phyloP scores from a whole-genome alignment of 805 yeast species.

The Candida mattraensis region DNA sequence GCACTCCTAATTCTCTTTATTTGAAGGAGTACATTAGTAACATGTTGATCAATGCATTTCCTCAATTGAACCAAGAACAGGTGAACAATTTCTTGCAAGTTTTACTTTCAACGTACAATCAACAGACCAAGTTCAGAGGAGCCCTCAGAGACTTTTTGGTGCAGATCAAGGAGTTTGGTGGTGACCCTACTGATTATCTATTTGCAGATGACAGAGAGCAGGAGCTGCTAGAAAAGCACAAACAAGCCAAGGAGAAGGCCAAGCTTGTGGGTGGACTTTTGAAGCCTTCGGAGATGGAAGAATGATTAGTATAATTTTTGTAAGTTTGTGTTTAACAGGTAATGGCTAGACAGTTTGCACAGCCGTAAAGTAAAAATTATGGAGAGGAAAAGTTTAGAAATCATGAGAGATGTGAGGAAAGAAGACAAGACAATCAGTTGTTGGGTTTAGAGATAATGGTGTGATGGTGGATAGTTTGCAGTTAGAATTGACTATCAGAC shows the following conservation, averaged over 20 bases:
- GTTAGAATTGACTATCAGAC: slow-evolving; percentile 1
- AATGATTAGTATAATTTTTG: too few relatives aligned
- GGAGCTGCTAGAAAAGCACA: slow-evolving; percentile 67
- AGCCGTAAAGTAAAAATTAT: neutral
- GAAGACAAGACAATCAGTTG: neutral
- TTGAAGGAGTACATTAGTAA: slow-evolving; percentile 79
- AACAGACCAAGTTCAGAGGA: slow-evolving; percentile 73
- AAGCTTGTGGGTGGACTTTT: slow-evolving; percentile 88
- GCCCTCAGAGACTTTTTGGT: slow-evolving; percentile 92
- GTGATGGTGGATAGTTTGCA: slow-evolving; percentile 3
- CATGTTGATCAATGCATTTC: slow-evolving; percentile 86
- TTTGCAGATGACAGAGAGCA: slow-evolving; percentile 90
- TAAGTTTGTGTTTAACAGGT: too few relatives aligned
- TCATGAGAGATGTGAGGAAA: neutral
- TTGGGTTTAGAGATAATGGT: neutral
- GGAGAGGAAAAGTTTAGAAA: slow-evolving; percentile 1
- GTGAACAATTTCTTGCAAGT: slow-evolving; percentile 78
- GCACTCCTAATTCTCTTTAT: slow-evolving; percentile 77
- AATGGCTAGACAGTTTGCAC: neutral
- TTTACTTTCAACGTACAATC: slow-evolving; percentile 69
- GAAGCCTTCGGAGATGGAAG: slow-evolving; percentile 94
- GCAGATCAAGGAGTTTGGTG: slow-evolving; percentile 94
- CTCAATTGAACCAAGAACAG: slow-evolving; percentile 83
- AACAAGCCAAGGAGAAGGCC: slow-evolving; percentile 76
- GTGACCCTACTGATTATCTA: slow-evolving; percentile 91